Base-by-base conservation (phyloP, 768 basidiomycete genomes). In the Austroboletus eburneus region DNA sequence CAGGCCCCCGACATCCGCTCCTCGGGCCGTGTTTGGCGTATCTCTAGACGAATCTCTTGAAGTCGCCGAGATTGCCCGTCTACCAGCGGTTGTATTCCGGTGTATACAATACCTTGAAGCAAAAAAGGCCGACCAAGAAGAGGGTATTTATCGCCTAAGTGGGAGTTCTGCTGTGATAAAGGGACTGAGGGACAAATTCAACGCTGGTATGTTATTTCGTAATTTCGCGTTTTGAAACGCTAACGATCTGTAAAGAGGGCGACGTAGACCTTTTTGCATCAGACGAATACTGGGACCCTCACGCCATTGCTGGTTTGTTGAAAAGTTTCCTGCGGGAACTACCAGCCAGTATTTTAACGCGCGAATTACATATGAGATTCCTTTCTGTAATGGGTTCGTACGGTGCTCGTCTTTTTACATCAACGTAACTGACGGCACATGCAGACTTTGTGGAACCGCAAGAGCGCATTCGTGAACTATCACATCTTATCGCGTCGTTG, bases 141-240 rank as follows among this genome's bases (percentile, higher is more conserved):
- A 99, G 68, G 96, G 96, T 27, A 95, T 99, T 49, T 99, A 97
- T 69, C 83, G 96, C 49, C 70, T 99, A 49, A 93, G 88, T 61
- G 94, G 94, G 20, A 93, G 91, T 64, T 90, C 91, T 52, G 88
- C 92, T 27, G 92, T 95, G 47, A 93, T 98, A 72, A 96, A 96
- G 72, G 80, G 73, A 42, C 73, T 99, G 36, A 91, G 87, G 61
- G 96, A 98, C 62, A 80, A 84, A 49, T 99, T 98, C 71, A 97
- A 99, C 62, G 64, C 72, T 51, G 91, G 92, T 91, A 57, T 52
- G 83, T 70, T 23, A 13, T 12, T 3, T 34, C 22, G 36, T 24
- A 10, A 36, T 29, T 44, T 51, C 34, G 49, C 17, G 44, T 12
- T 34, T 53, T 42, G n/a, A 30, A 27, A 21, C 39, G 35, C 41